Base-by-base conservation (phyloP, 768 basidiomycete species). In the Grammothele lineata region DNA sequence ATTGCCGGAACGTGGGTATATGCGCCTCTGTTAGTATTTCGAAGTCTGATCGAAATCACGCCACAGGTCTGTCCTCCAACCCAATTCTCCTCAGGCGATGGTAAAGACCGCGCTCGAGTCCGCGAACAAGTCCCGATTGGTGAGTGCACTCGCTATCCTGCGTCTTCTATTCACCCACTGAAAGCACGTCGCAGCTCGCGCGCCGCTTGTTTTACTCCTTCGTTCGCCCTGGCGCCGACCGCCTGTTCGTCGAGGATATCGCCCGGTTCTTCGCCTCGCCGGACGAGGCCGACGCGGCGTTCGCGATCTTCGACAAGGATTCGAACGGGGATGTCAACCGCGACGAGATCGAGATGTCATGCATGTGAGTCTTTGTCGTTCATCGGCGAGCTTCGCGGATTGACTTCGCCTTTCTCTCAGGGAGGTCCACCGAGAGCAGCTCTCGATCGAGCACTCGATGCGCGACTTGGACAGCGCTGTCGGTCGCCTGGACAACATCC, bases 391-490 rank as follows among this genome's bases (percentile, higher is more conserved):
- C 7, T 30, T 7, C 14, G 8, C 27, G 35, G 35, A 19, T 8
- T 36, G 32, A 15, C 44, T 21, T 18, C 39, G 53, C 21, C 50
- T 32, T 39, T 33, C 41, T 50, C 55, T 45, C 45, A 84, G 87
- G 64, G 85, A 89, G 33, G 76, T 90, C 47, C 92, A 94, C 61
- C 77, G 90, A 24, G 92, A 96, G 60, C 82, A 92, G 48, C 67
- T 91, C 32, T 84, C 85, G 17, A 79, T 96, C 36, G 84, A 88
- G 50, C 83, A 85, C 60, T 87, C 84, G 5, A 90, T 96, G 91
- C 75, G 81, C 36, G 90, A 94, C 65, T 70, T 94, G 40, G 92
- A 94, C 64, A 89, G 86, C 41, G 92, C 92, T 5, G 91, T 94
- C 12, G 83, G 88, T 15, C 75, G 87, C 22, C 67, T 94, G 57